These are phyloP conservation scores for Trichoderma pleuroti DNA, from an alignment of 2,329 filamentous ascomycete species.

Conservation along the genomic window DNA sequence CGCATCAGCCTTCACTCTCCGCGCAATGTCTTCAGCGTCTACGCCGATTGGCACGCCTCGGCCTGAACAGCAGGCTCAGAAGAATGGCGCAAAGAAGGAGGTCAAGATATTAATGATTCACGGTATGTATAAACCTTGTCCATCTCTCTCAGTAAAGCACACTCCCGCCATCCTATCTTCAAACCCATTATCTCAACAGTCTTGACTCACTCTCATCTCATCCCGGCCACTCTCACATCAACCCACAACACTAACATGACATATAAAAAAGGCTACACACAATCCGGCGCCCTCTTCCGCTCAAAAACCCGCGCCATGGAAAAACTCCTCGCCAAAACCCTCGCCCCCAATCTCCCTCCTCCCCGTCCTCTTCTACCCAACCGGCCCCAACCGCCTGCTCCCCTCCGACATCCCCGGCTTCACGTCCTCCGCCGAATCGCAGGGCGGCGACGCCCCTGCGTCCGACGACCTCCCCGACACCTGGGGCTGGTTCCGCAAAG, in stretches of 20 bases:
- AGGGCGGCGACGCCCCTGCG: constrained; percentile 6
- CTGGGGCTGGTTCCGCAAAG: constrained; percentile 79
- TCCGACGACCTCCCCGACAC: constrained; percentile 53
- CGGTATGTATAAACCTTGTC: constrained; percentile 42
- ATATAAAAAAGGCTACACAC: constrained; percentile 68
- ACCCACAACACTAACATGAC: background rate
- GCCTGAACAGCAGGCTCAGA: constrained; percentile 30
- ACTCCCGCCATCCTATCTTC: background rate
- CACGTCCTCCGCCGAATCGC: no score
- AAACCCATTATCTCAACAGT: background rate
- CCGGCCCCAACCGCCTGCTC: constrained; percentile 60
- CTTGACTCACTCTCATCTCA: background rate
- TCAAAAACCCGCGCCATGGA: constrained; percentile 84
- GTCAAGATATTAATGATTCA: constrained; percentile 76
- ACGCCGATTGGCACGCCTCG: constrained; percentile 22
- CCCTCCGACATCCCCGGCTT: constrained; percentile 69
- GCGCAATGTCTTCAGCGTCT: constrained; percentile 29
- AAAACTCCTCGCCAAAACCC: constrained; percentile 72
- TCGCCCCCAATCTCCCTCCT: constrained; percentile 55
- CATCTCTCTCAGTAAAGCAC: background rate
- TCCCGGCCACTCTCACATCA: background rate
- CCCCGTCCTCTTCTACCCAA: constrained; percentile 63
- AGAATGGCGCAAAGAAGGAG: constrained; percentile 42
- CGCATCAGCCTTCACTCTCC: constrained; percentile 6
- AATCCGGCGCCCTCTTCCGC: constrained; percentile 81